Base-by-base conservation (phyloP, 2,329 filamentous ascomycete genomes). In the Sclerotinia nivalis region DNA sequence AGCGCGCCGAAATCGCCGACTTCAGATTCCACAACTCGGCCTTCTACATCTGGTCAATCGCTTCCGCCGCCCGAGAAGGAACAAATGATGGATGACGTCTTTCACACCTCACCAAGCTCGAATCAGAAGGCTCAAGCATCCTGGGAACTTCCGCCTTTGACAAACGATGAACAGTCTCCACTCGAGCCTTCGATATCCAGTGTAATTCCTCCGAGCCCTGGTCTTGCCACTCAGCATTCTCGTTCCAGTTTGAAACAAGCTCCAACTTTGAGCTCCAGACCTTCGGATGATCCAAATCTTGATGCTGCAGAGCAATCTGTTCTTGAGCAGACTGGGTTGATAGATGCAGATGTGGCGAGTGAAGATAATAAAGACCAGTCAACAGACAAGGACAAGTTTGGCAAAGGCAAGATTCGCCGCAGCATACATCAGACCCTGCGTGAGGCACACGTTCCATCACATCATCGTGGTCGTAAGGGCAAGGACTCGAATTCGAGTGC, bases 351-450 rank as follows among this genome's bases (percentile, higher is more conserved):
- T 65, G 80, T 78, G 60, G 81, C 80, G 7, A 77, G 79, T 80
- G 28, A 81, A 78, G 78, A 79, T 37, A 68, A 59, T 20, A 77
- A 75, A 68, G 78, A 78, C 9, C 71, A 72, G 22, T 70, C 70
- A 2, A 59, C 54, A 3, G 77, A 78, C 45, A 78, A 78, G 25
- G 78, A 79, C 34, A 80, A 79, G 67, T 70, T 75, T 43, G 79
- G 80, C 28, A 73, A 76, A 49, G 79, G 71, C 74, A 89, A 85
- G 70, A 89, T 94, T 65, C 90, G 95, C 34, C 89, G 93, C 72
- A 97, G 93, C 78, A 83, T 98, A 20, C 95, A 97, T 76, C 91
- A 93, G 70, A 97, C 94, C 18, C 86, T 98, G 70, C 88, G 96
- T 73, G 95, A 98, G 76, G 87, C 91, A 20, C 82, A 91, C 84